Conservation (phyloP, 2,329 filamentous ascomycete genomes). For the Neonectria neomacrospora region DNA sequence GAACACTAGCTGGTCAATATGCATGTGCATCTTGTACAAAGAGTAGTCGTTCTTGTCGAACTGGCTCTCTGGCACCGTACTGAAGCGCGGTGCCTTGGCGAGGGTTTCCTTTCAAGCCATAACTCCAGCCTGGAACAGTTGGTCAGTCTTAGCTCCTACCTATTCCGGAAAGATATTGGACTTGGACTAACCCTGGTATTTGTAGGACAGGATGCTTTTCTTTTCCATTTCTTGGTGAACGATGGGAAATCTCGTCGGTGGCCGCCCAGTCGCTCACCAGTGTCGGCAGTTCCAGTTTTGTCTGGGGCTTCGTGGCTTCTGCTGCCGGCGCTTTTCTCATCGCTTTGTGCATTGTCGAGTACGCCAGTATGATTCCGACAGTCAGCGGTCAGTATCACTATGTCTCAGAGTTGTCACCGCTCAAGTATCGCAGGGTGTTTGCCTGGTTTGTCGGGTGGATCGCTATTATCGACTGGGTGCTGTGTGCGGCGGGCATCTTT, state of each 20-base stretch:
- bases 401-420: slow-evolving; percentile 17
- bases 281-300: slow-evolving; percentile 21
- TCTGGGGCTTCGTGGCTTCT: slow-evolving; percentile 20
- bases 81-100: slow-evolving; percentile 18
- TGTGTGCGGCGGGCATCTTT: slow-evolving; percentile 18
- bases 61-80: slow-evolving; percentile 11
- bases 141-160: too few species aligned
- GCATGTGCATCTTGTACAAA: slow-evolving; percentile 19
- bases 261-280: slow-evolving; percentile 14
- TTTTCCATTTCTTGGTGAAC: slow-evolving; percentile 12
- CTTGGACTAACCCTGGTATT: slow-evolving; percentile 11
- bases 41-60: slow-evolving; percentile 22
- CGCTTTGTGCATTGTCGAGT: slow-evolving; percentile 12
- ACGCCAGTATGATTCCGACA: slow-evolving; percentile 23
- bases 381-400: slow-evolving; percentile 24
- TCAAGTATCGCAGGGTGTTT: slow-evolving; percentile 14
- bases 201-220: slow-evolving; percentile 10
- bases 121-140: slow-evolving; percentile 10
- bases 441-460: slow-evolving; percentile 23
- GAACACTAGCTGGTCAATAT: slow-evolving; percentile 14
- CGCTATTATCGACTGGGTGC: slow-evolving; percentile 20
- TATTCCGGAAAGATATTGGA: too few species aligned
- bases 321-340: not conserved
- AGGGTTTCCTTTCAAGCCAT: slow-evolving; percentile 18
- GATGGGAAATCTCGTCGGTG: slow-evolving; percentile 14